A percentile compares a stretch with the other conserved stretches of the same genome.
Conservation (phyloP, 2,329 filamentous ascomycete species). For the Alternaria arborescens region DNA sequence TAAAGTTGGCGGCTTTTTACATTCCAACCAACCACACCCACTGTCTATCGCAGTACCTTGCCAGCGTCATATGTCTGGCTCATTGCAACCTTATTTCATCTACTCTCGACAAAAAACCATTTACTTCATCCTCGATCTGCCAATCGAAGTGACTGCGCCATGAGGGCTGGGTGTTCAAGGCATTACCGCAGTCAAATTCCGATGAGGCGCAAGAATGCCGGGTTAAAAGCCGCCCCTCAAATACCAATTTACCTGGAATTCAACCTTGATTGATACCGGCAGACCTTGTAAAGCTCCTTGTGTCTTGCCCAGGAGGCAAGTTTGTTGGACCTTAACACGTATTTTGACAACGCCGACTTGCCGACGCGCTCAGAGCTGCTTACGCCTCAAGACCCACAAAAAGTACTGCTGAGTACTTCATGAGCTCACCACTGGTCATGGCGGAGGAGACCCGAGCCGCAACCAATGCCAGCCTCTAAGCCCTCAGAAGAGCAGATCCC, state of each 20-base stretch:
- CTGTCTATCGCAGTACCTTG: background rate
- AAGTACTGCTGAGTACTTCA: background rate
- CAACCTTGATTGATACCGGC: background rate
- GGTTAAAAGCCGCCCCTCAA: background rate
- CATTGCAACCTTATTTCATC: background rate
- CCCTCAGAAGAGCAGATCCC: background rate
- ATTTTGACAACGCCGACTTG: background rate
- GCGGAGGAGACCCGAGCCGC: conserved; percentile 2
- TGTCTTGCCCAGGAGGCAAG: background rate
- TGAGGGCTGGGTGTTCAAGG: background rate
- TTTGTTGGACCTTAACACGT: background rate
- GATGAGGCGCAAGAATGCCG: background rate
- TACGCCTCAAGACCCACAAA: conserved; percentile 3
- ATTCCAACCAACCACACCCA: background rate
- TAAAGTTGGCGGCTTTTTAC: conserved; percentile 9
- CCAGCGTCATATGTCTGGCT: background rate
- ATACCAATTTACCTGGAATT: background rate
- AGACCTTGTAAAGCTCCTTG: background rate
- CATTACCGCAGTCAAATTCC: background rate
- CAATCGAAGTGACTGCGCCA: background rate
- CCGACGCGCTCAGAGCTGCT: background rate
- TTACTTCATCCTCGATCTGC: background rate
- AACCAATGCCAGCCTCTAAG: background rate
- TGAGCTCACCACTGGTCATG: background rate
- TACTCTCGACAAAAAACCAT: background rate